Evolutionary conservation across 176 grass and related monocot species (phyloP).

Genomic region (Ananas comosus): DNA sequence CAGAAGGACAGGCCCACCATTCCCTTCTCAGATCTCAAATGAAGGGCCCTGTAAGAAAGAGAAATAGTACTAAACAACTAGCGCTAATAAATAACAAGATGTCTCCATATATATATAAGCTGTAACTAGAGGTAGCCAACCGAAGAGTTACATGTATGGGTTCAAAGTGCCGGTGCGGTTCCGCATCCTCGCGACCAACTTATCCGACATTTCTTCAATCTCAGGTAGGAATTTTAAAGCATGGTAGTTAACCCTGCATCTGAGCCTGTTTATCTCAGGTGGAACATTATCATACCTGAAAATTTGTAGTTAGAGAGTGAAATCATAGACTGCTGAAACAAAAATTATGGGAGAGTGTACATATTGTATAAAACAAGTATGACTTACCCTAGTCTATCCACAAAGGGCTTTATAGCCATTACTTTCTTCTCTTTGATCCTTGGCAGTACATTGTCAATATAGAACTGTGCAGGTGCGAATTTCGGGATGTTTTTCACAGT

Average conservation of each 20-base stretch:
- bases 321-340: not conserved
- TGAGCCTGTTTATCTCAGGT: slow-evolving; percentile 85
- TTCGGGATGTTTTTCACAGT: slow-evolving; percentile 98
- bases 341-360: not conserved
- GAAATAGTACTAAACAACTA: slow-evolving; percentile 1
- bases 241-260: slow-evolving; percentile 97
- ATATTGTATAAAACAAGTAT: not conserved
- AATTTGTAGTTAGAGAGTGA: not conserved
- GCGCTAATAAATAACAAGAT: not conserved
- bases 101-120: not conserved
- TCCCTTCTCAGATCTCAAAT: slow-evolving; percentile 97
- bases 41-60: slow-evolving; percentile 74
- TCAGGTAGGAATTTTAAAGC: slow-evolving; percentile 95
- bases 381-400: slow-evolving; percentile 93
- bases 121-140: not conserved
- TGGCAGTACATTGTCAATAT: slow-evolving; percentile 97
- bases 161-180: slow-evolving; percentile 70
- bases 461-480: slow-evolving; percentile 90
- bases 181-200: slow-evolving; percentile 71
- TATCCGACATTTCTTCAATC: slow-evolving; percentile 96
- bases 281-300: slow-evolving; percentile 98
- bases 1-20: slow-evolving; percentile 97
- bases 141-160: slow-evolving; percentile 69
- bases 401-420: slow-evolving; percentile 97
- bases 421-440: slow-evolving; percentile 97